Evolutionary conservation across 345 rosid genomes (phyloP).

Genomic region (Cardiospermum halicacabum): DNA sequence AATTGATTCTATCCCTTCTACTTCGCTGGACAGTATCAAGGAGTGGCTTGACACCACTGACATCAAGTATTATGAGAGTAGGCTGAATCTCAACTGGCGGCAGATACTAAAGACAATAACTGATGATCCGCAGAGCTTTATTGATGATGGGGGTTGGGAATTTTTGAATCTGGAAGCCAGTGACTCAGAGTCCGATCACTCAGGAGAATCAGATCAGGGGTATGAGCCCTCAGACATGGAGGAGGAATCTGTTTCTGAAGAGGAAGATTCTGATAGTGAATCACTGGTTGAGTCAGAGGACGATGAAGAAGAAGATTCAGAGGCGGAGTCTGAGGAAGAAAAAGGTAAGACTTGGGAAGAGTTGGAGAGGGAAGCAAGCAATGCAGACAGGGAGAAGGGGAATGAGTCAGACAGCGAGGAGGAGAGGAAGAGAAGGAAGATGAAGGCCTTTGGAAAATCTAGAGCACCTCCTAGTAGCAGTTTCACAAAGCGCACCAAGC

Average conservation of each 20-base stretch:
- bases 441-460: constrained; percentile 70
- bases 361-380: constrained; percentile 90
- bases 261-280: constrained; percentile 66
- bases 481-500: constrained; percentile 33
- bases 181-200: constrained; percentile 79
- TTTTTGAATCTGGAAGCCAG: constrained; percentile 80
- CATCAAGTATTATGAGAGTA: constrained; percentile 90
- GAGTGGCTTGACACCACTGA: constrained; percentile 95
- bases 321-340: constrained; percentile 75
- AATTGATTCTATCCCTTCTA: constrained; percentile 76
- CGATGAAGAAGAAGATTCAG: constrained; percentile 74
- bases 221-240: constrained; percentile 82
- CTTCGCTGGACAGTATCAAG: constrained; percentile 78
- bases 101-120: constrained; percentile 82
- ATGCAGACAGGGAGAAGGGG: constrained; percentile 92
- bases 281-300: constrained; percentile 84
- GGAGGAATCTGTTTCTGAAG: constrained; percentile 77
- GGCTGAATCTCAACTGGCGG: constrained; percentile 89
- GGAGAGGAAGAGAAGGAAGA: constrained; percentile 84
- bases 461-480: constrained; percentile 52
- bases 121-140: constrained; percentile 84
- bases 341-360: constrained; percentile 98
- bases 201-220: constrained; percentile 85
- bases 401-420: constrained; percentile 87
- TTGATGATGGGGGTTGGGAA: constrained; percentile 92